These are phyloP conservation scores for Aspergillus calidoustus DNA, from an alignment of 2,329 filamentous ascomycete species.

Conservation along the genomic window DNA sequence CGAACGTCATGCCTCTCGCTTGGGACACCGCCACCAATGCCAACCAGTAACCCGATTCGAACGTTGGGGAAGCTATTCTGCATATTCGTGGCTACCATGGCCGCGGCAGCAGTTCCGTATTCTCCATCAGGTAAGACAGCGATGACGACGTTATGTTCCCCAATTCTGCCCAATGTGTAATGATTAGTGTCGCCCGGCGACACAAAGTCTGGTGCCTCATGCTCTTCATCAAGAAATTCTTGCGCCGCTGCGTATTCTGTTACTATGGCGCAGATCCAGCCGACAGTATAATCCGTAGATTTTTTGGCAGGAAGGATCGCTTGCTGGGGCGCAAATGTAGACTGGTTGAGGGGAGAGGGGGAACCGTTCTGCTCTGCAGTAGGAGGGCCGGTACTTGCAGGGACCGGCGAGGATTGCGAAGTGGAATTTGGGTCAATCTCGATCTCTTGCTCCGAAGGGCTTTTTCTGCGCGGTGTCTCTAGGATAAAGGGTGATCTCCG, in stretches of 20 bases:
- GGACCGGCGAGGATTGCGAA: too few species aligned
- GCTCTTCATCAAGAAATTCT: not conserved
- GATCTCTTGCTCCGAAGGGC: too few species aligned
- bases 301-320: too few species aligned
- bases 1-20: conserved; percentile 18
- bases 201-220: not conserved
- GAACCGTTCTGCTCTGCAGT: too few species aligned
- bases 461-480: too few species aligned
- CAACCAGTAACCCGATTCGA: conserved; percentile 16
- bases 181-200: not conserved
- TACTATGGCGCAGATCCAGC: not conserved
- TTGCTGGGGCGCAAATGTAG: too few species aligned
- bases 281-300: not conserved
- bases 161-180: not conserved
- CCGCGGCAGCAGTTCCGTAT: not conserved
- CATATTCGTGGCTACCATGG: not conserved
- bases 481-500: too few species aligned
- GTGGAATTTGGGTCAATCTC: too few species aligned
- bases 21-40: conserved; percentile 21
- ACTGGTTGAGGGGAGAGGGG: too few species aligned
- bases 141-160: not conserved
- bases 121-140: not conserved
- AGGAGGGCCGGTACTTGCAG: too few species aligned
- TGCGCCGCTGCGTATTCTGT: not conserved
- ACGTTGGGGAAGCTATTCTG: not conserved